Evolutionary conservation across 148 eudicot genomes (phyloP), one percentile per base, ranked within the genome.

Genomic region (Cornus suecica): DNA sequence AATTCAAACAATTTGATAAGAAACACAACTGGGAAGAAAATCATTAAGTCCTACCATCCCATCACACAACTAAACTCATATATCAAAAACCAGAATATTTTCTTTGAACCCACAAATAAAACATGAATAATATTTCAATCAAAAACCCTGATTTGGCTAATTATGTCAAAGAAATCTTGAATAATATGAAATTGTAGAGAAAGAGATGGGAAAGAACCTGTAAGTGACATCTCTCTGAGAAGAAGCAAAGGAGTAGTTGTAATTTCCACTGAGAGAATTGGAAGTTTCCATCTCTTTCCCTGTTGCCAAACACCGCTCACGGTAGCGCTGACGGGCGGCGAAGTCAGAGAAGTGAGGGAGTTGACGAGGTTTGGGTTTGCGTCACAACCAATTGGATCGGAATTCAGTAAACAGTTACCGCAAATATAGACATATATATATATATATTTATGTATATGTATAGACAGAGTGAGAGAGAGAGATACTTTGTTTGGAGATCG

Each of bases 181-280:
- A 41, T 25, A n/a, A 48, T n/a, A 54, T 24, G n/a, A 30, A 52
- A 41, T 65, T 0, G 22, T 10, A 5, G 8, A 22, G n/a, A 61
- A 3, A 73, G n/a, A 74, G 13, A 62, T 22, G 16, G 24, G 68
- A 41, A 25, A 4, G 45, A 65, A 81, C 89, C 89, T 84, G 82
- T 87, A 87, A 58, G 79, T 80, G 41, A 87, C 86, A 23, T 87
- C 83, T 87, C 89, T 82, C 60, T 72, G 85, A 26, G 80, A 78
- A 26, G 86, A 83, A 75, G 80, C 65, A 71, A 71, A 80, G 9
- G 84, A 77, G 51, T 68, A 75, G 22, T 77, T 72, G 42, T 72
- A 56, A 25, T 68, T 74, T 9, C 73, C 78, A 56, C 51, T 80
- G n/a, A 74, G 71, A 15, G 80, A 65, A 42, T 34, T 73, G 71